These are phyloP conservation scores for Tolypocladium pustulatum DNA, from an alignment of 2,329 filamentous ascomycete species.

Conservation along the genomic window DNA sequence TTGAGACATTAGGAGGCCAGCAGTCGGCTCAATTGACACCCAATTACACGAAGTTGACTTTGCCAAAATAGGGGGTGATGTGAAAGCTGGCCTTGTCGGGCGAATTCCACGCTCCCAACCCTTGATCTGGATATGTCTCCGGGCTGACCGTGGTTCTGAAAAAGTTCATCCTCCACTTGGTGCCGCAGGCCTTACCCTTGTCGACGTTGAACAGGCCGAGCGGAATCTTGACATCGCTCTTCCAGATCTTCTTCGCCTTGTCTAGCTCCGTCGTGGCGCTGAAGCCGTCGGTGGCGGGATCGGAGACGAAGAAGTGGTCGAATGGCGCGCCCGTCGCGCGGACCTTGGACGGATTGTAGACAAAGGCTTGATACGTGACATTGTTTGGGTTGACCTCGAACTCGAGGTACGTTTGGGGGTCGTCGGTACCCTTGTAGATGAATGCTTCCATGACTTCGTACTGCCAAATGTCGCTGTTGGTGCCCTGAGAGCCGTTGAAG, in stretches of 20 bases:
- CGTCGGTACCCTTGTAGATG: slow-evolving; percentile 31
- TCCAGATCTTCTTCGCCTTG: slow-evolving; percentile 24
- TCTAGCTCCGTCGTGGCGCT: slow-evolving; percentile 28
- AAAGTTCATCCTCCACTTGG: slow-evolving; percentile 42
- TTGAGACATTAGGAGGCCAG: not conserved
- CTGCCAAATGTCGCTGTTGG: slow-evolving; percentile 35
- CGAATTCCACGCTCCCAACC: slow-evolving; percentile 33
- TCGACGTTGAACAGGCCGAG: slow-evolving; percentile 40
- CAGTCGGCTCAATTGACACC: not conserved
- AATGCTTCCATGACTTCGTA: slow-evolving; percentile 43
- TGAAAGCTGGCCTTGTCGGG: slow-evolving; percentile 36
- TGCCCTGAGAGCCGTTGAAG: slow-evolving; percentile 29
- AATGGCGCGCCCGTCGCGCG: slow-evolving; percentile 29
- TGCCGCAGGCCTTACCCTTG: slow-evolving; percentile 27
- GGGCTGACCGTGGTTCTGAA: slow-evolving; percentile 34
- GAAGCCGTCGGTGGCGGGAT: slow-evolving; percentile 30
- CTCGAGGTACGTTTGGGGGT: slow-evolving; percentile 39
- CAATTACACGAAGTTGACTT: slow-evolving; percentile 24
- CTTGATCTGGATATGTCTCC: slow-evolving; percentile 31
- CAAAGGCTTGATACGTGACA: slow-evolving; percentile 38
- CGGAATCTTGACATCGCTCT: slow-evolving; percentile 29
- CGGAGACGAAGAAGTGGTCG: slow-evolving; percentile 29
- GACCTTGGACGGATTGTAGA: slow-evolving; percentile 39
- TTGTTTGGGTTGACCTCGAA: slow-evolving; percentile 41
- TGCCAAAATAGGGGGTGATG: slow-evolving; percentile 33